Evolutionary conservation across 2,329 filamentous ascomycete genomes (phyloP).

Genomic region (Aspergillus sp.): DNA sequence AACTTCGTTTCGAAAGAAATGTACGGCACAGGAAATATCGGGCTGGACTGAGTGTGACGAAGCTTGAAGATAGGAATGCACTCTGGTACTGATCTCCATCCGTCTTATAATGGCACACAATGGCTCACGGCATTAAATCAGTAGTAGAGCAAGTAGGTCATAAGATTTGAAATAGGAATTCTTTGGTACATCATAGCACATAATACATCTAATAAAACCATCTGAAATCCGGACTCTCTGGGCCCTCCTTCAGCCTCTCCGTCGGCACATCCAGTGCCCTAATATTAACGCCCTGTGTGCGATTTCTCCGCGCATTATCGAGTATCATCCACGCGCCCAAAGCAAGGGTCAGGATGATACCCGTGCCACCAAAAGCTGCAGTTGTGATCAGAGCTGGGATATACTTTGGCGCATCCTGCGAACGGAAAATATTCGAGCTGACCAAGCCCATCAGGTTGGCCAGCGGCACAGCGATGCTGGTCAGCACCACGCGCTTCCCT

Average conservation of each 20-base stretch:
- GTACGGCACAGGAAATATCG: too few species aligned
- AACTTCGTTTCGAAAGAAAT: too few species aligned
- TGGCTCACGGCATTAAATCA: too few species aligned
- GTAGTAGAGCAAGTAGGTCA: too few species aligned
- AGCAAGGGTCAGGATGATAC: conserved; percentile 51
- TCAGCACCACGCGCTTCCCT: conserved; percentile 63
- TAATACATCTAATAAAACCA: conserved; percentile 45
- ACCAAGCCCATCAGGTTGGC: conserved; percentile 72
- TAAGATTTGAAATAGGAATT: too few species aligned
- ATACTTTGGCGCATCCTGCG: conserved; percentile 61
- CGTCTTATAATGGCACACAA: too few species aligned
- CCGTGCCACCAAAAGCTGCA: conserved; percentile 50
- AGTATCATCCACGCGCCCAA: conserved; percentile 45
- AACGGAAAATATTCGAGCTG: conserved; percentile 61
- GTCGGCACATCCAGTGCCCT: conserved; percentile 54
- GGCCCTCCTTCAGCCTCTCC: conserved; percentile 50
- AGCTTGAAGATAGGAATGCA: too few species aligned
- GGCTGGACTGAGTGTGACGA: too few species aligned
- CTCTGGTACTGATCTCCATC: too few species aligned
- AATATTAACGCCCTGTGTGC: conserved; percentile 51
- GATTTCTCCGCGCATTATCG: conserved; percentile 59
- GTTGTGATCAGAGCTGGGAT: conserved; percentile 60
- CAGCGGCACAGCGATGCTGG: conserved; percentile 65
- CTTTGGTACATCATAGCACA: too few species aligned
- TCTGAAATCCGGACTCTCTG: conserved; percentile 48